These are phyloP conservation scores for Raffaelea albimanens DNA, from an alignment of 2,329 filamentous ascomycete genomes.

Conservation along the genomic window DNA sequence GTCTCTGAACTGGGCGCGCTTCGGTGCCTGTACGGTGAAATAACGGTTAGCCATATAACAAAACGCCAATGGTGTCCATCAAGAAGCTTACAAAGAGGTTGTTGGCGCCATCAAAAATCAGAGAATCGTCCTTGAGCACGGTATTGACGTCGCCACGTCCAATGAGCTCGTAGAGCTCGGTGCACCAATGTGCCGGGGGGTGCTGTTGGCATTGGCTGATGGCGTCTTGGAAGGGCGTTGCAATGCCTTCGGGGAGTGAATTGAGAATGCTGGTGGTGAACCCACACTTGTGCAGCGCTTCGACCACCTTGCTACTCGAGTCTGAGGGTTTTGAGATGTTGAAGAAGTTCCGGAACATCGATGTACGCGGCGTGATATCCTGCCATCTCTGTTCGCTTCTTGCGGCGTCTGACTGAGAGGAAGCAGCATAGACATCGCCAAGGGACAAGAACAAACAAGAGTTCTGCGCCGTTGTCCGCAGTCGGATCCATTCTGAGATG, in stretches of 20 bases:
- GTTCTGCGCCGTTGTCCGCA: slow-evolving; percentile 29
- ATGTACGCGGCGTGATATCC: slow-evolving; percentile 52
- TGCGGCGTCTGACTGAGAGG: slow-evolving; percentile 23
- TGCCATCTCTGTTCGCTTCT: slow-evolving; percentile 31
- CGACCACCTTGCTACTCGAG: slow-evolving; percentile 55
- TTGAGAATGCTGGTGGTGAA: slow-evolving; percentile 62
- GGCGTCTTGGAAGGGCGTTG: slow-evolving; percentile 70
- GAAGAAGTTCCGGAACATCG: slow-evolving; percentile 62
- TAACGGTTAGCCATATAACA: background rate
- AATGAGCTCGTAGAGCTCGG: slow-evolving; percentile 62
- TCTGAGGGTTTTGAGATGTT: slow-evolving; percentile 41
- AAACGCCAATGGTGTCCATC: background rate
- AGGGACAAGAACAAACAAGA: slow-evolving; percentile 31
- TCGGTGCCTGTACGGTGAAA: background rate
- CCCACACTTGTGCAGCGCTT: slow-evolving; percentile 62
- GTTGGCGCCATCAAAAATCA: slow-evolving; percentile 15
- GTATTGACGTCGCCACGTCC: slow-evolving; percentile 73
- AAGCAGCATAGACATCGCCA: slow-evolving; percentile 31
- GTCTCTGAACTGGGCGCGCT: background rate
- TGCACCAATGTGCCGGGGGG: slow-evolving; percentile 69
- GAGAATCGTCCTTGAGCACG: slow-evolving; percentile 43
- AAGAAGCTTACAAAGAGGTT: slow-evolving; percentile 1
- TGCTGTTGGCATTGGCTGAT: slow-evolving; percentile 77
- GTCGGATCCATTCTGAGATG: slow-evolving; percentile 45
- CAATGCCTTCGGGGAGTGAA: slow-evolving; percentile 76